Base-by-base conservation (phyloP, 352 stramenopile species). In the Chrysophaeum taylorii region DNA sequence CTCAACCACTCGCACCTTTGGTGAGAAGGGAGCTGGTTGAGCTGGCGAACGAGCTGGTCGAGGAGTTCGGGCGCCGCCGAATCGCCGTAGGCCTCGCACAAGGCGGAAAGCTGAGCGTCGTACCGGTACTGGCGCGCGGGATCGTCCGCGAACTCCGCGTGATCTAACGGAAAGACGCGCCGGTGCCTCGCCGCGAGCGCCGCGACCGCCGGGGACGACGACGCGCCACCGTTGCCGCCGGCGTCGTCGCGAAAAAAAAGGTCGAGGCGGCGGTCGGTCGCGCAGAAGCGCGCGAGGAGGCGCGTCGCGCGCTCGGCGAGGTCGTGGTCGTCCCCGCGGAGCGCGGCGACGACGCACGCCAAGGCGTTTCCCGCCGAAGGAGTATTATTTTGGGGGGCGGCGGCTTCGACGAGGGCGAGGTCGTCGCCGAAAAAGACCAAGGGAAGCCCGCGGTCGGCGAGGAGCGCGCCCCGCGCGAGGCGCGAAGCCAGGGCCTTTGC, bases 1-100 rank as follows among this genome's bases (percentile, higher is more conserved):
- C n/a, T n/a, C n/a, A n/a, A n/a, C n/a, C n/a, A n/a, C n/a, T n/a
- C n/a, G n/a, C n/a, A n/a, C n/a, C n/a, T n/a, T n/a, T n/a, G n/a
- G n/a, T n/a, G n/a, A n/a, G n/a, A n/a, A n/a, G n/a, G n/a, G 12
- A 57, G 45, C 45, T 57, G 45, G 45, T 57, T 57, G 18, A 57
- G 45, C 45, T 57, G 12, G 9, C 9, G 45, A 25, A 33, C 25
- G 15, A 64, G 53, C 9, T 27, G 15, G 9, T 25, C 27, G 2
- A 66, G 57, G 12, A 66, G 57, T 25, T 9, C 12, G 12, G 57
- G 57, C 57, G 57, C 57, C 12, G 33, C 57, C 12, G 14, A 48
- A 5, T 31, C 31, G 12, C 2, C 57, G 57, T 66, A 66, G 14
- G 57, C 57, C 14, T 27, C 57, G 31, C 16, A 31, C 16, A 66